Conservation (phyloP, 805 yeast genomes). For the Danielozyma ontarioensis region DNA sequence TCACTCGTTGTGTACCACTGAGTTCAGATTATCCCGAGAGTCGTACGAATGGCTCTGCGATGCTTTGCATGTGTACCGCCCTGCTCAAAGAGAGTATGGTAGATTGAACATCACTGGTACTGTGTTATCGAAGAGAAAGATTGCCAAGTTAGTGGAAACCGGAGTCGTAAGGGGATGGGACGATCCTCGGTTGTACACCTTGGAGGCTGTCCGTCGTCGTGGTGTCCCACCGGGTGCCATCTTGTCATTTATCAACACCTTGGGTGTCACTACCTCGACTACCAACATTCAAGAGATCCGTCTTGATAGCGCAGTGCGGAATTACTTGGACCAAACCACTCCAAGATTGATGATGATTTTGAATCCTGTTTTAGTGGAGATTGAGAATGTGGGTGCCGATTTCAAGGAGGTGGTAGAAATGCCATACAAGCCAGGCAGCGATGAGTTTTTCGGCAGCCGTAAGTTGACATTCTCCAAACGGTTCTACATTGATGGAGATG, state of each 20-base stretch:
- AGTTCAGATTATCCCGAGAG: constrained; percentile 86
- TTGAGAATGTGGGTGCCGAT: constrained; percentile 77
- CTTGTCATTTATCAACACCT: constrained; percentile 83
- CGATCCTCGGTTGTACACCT: constrained; percentile 93
- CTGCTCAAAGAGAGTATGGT: constrained; percentile 98
- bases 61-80: constrained; percentile 89
- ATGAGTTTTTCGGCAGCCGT: constrained; percentile 62
- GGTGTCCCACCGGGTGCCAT: constrained; percentile 99
- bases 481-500: constrained; percentile 82
- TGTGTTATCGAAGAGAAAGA: constrained; percentile 90
- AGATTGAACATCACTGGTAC: constrained; percentile 94
- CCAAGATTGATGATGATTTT: constrained; percentile 93
- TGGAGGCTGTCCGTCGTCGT: constrained; percentile 92
- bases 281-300: constrained; percentile 87
- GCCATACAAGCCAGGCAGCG: constrained; percentile 85
- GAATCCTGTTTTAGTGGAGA: constrained; percentile 77
- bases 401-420: constrained; percentile 64
- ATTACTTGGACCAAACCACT: constrained; percentile 81
- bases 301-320: constrained; percentile 85
- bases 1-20: constrained; percentile 95
- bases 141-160: constrained; percentile 84
- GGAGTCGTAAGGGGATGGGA: constrained; percentile 92
- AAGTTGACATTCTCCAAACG: constrained; percentile 69
- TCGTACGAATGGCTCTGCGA: constrained; percentile 99
- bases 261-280: constrained; percentile 94